Evolutionary conservation across 202 grass and related monocot genomes (phyloP).

Genomic region (Bolboschoenoplectus hybrid): DNA sequence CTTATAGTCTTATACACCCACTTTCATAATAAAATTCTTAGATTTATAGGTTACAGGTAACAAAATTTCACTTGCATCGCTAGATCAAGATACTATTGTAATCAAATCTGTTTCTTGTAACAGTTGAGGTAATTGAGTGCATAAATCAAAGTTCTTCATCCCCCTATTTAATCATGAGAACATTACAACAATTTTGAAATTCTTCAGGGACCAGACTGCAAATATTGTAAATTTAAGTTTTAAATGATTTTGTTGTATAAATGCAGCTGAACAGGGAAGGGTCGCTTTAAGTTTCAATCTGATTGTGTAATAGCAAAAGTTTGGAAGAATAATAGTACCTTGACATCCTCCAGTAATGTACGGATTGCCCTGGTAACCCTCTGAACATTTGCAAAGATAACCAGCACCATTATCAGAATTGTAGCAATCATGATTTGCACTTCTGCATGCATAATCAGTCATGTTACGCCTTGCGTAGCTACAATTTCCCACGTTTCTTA

Average conservation of each 20-base stretch:
- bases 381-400: slow-evolving; percentile 52
- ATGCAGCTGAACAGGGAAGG: background rate
- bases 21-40: too few relatives aligned
- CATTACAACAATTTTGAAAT: background rate
- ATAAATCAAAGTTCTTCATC: background rate
- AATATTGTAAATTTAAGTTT: background rate
- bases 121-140: background rate
- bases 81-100: background rate
- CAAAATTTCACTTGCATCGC: too few relatives aligned
- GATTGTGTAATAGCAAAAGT: background rate
- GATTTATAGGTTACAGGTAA: too few relatives aligned
- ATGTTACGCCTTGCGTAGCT: slow-evolving; percentile 6
- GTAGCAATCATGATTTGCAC: background rate
- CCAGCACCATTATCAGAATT: slow-evolving; percentile 32
- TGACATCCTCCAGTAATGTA: slow-evolving; percentile 54
- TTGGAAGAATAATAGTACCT: slow-evolving; percentile 40
- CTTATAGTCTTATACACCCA: too few relatives aligned
- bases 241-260: background rate
- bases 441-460: slow-evolving; percentile 52
- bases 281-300: background rate
- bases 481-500: slow-evolving; percentile 50
- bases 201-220: background rate
- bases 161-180: background rate
- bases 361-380: slow-evolving; percentile 58
- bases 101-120: background rate